Evolutionary conservation across 176 grass and related monocot genomes (phyloP), one percentile per base, ranked within the genome.

Genomic region (Ananas comosus): DNA sequence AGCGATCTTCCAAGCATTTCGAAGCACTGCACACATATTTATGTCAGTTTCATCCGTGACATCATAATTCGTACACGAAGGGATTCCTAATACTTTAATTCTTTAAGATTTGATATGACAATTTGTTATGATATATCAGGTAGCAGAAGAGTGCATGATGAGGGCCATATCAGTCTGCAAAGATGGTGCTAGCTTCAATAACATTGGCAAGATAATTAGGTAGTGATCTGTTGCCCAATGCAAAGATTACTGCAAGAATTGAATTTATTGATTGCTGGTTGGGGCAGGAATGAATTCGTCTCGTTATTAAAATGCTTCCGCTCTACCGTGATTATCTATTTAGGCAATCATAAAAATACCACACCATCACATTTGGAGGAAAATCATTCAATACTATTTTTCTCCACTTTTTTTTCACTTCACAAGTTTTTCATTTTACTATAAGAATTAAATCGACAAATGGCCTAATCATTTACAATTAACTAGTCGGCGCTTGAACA

Each of bases 131-230:
- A 73, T 72, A 75, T 81, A 70, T 74, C 78, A 93, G 94, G 87
- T 99, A 77, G 82, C 94, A 58, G 85, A 99, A 75, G 94, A 99
- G 27, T 93, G 94, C 77, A 50, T 99, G 78, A 80, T 88, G 67
- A 90, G 76, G 82, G 94, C 68, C 22, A 93, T 99, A 93, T 74
- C 84, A 69, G 70, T 86, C 59, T 99, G 94, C 75, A 93, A 91
- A 78, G 80, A 85, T 68, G 94, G 89, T 85, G 78, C 87, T 56
- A 90, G 71, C 76, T 91, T 85, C 74, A 89, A 93, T 78, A 93
- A 80, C 65, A 99, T 99, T 25, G 89, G 94, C 71, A 86, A 88
- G 80, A 90, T 74, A 91, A 99, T 99, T 85, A 93, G 89, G 94
- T 99, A 85, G 23, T 51, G 4, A 52, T 59, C 2, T 68, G 12